Evolutionary conservation across 768 basidiomycete species (phyloP), one percentile per base, ranked within the genome.

Genomic region (Rhodosporidiobolus odoratus): DNA sequence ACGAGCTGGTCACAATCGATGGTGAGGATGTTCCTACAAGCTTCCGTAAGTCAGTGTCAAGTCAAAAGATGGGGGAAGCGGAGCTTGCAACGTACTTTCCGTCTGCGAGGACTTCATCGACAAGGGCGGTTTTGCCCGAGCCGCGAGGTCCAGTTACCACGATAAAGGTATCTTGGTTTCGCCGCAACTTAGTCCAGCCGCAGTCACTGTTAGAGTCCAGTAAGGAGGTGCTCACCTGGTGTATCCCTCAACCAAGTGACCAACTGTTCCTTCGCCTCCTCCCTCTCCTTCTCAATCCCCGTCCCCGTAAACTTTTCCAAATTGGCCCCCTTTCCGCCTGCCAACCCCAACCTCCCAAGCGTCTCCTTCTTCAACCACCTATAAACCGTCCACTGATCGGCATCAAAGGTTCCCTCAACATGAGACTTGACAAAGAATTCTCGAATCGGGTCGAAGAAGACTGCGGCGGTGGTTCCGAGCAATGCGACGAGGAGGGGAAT

Each of bases 381-480:
- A 75, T 90, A 88, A 2, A 89, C n/a, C 47, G 80, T 81, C 78
- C 85, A 91, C 75, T 89, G 69, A 86, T 95, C 80, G 25, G 76
- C 35, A 71, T 95, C 88, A 75, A 96, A 93, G 84, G 90, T 90
- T 50, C 91, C 84, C 54, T 89, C 81, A 75, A 96, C 83, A 76
- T 92, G 90, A 34, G 86, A 86, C 81, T 91, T 84, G 0, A 98
- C 85, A 83, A 87, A 91, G 68, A 92, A 82, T 4, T 87, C 85
- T 35, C 95, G 88, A 50, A 99, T 85, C 4, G 93, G 93, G 79
- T 97, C 92, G 76, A 97, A 96, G 61, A 97, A 85, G 89, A 90
- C 89, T 78, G 95, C 96, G 30, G 91, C 91, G 45, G 98, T 75
- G 4, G 89, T 88, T 17, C 93, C 95, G n/a, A 98, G 78, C 3